Percentiles rank a stretch among this genome's conserved stretches.
phyloP scores from a whole-genome alignment of 1,284 basidiomycete genomes.

The Tilletiaria anomala region DNA sequence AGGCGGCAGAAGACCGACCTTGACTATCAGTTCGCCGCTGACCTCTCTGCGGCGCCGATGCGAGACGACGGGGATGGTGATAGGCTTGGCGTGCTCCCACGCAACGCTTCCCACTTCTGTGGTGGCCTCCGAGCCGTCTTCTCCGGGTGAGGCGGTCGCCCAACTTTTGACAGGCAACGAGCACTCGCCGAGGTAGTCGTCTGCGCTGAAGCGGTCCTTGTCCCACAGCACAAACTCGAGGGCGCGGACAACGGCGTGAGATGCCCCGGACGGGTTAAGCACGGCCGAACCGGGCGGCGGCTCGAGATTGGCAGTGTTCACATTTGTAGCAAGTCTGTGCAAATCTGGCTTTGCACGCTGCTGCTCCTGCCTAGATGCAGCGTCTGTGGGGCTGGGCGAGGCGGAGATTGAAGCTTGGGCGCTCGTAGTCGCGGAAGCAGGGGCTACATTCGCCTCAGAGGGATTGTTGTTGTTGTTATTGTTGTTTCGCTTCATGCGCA shows the following conservation, averaged over 20 bases:
- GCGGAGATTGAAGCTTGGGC: constrained; percentile 3
- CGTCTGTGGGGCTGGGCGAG: constrained; percentile 10
- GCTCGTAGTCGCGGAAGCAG: neutral
- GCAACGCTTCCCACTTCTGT: constrained; percentile 3
- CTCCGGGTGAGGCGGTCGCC: constrained; percentile 42
- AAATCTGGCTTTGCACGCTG: too few species aligned
- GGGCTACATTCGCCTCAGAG: neutral
- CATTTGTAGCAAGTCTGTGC: too few species aligned
- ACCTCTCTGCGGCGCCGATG: constrained; percentile 12
- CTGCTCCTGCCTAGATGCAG: too few species aligned
- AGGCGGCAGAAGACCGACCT: constrained; percentile 20
- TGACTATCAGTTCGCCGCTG: constrained; percentile 22
- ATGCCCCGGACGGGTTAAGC: too few species aligned
- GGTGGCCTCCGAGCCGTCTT: neutral
- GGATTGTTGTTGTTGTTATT: neutral
- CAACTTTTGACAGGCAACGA: constrained; percentile 63
- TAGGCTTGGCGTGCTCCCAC: constrained; percentile 12
- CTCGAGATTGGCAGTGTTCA: too few species aligned
- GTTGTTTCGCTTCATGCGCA: constrained; percentile 3
- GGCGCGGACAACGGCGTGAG: constrained; percentile 54
- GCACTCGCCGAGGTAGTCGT: constrained; percentile 86
- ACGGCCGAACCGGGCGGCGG: too few species aligned
- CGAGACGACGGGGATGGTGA: constrained; percentile 21
- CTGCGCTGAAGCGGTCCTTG: constrained; percentile 55
- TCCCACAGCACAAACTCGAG: constrained; percentile 86